phyloP scores from a whole-genome alignment of 1,139 yeast species.

The Debaryomyces nepalensis region DNA sequence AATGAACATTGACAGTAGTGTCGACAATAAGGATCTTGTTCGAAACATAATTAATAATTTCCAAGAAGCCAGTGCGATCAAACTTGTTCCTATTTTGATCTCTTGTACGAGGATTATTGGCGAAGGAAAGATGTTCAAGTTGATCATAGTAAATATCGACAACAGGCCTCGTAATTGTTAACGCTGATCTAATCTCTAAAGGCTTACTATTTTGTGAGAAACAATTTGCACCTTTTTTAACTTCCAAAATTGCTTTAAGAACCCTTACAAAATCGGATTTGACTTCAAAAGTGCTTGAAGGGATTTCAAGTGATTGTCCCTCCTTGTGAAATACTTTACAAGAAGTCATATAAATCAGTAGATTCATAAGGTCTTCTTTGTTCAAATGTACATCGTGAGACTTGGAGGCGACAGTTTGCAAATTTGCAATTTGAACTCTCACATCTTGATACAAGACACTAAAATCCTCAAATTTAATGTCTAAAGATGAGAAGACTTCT shows the following conservation, averaged over 20 bases:
- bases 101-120: slow-evolving; percentile 14
- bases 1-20: slow-evolving; percentile 32
- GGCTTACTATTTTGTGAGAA: background rate
- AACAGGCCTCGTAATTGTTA: slow-evolving; percentile 37
- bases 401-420: slow-evolving; percentile 17
- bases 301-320: slow-evolving; percentile 41
- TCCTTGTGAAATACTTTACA: slow-evolving; percentile 35
- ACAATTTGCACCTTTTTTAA: background rate
- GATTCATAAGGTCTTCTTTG: slow-evolving; percentile 1
- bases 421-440: slow-evolving; percentile 12
- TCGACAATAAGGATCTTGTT: slow-evolving; percentile 40
- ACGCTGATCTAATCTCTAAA: slow-evolving; percentile 24
- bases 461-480: slow-evolving; percentile 39
- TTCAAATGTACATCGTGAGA: background rate
- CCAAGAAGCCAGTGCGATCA: background rate
- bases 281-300: slow-evolving; percentile 19
- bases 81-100: slow-evolving; percentile 11
- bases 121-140: slow-evolving; percentile 21
- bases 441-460: slow-evolving; percentile 22
- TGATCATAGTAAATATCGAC: slow-evolving; percentile 48
- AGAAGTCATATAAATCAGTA: slow-evolving; percentile 26
- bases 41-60: slow-evolving; percentile 25
- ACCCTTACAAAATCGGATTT: slow-evolving; percentile 6
- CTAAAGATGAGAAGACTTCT: slow-evolving; percentile 20
- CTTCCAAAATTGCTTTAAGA: background rate